Percentiles rank a stretch among this genome's conserved stretches.
phyloP scores from a whole-genome alignment of 306 rosid species.

The Malus sieversii region DNA sequence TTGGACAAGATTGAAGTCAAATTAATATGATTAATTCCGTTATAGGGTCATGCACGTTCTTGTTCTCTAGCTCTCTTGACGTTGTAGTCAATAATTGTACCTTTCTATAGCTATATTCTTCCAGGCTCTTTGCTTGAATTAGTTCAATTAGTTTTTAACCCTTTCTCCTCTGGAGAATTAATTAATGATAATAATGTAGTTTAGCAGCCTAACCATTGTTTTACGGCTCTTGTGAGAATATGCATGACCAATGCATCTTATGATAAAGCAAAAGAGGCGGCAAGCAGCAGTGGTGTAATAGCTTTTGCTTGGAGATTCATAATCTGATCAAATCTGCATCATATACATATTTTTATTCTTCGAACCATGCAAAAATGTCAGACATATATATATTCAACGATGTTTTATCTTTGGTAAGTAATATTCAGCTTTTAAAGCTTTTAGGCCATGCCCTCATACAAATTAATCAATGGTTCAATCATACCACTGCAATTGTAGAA shows the following conservation, averaged over 20 bases:
- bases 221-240: background rate
- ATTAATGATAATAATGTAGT: background rate
- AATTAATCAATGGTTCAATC: slow-evolving; percentile 59
- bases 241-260: background rate
- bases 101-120: background rate
- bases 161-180: background rate
- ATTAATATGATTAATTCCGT: background rate
- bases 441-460: slow-evolving; percentile 38
- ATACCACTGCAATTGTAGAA: slow-evolving; percentile 55
- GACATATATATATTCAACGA: slow-evolving; percentile 30
- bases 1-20: background rate
- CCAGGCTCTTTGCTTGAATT: background rate
- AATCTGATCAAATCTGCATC: slow-evolving; percentile 12
- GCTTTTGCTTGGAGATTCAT: background rate
- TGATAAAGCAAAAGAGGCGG: slow-evolving; percentile 1
- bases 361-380: slow-evolving; percentile 59
- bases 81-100: slow-evolving; percentile 9
- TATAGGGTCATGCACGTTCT: background rate
- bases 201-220: background rate
- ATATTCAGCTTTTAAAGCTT: background rate
- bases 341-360: slow-evolving; percentile 7
- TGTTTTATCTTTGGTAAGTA: background rate
- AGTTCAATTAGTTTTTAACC: background rate
- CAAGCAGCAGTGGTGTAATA: background rate
- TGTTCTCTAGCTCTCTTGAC: slow-evolving; percentile 12